phyloP scores from a whole-genome alignment of 352 stramenopile genomes.

The Pythium insidiosum region DNA sequence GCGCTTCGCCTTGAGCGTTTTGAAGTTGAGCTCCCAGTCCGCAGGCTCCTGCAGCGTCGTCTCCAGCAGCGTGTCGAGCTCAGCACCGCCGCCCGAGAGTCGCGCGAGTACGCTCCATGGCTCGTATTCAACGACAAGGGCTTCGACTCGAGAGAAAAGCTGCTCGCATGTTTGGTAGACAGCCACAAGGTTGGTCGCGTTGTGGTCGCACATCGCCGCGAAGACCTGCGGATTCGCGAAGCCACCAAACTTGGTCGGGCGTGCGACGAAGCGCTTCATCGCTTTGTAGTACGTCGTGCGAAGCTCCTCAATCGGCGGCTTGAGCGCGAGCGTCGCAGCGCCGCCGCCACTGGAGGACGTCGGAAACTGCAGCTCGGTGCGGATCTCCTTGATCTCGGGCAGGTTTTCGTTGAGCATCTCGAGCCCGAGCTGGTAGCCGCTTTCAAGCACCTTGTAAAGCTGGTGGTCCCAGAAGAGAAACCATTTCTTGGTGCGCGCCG shows the following conservation, averaged over 20 bases:
- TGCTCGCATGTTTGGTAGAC: conserved; percentile 90
- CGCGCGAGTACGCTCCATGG: conserved; percentile 62
- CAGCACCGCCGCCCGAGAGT: conserved; percentile 31
- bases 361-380: conserved; percentile 69
- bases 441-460: conserved; percentile 93
- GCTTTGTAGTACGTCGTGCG: conserved; percentile 92
- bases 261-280: conserved; percentile 93
- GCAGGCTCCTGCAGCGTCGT: conserved; percentile 43
- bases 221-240: conserved; percentile 87
- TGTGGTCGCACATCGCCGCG: conserved; percentile 82
- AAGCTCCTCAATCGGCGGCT: conserved; percentile 90
- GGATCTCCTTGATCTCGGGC: conserved; percentile 84
- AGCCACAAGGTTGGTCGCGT: conserved; percentile 74
- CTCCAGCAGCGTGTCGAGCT: conserved; percentile 83
- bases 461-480: conserved; percentile 93
- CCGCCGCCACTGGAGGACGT: not conserved
- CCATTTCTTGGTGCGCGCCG: conserved; percentile 84
- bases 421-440: conserved; percentile 90
- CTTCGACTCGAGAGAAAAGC: conserved; percentile 83
- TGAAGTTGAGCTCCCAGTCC: conserved; percentile 90
- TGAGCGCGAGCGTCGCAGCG: conserved; percentile 61
- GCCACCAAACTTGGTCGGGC: conserved; percentile 83
- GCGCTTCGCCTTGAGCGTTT: conserved; percentile 79
- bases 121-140: conserved; percentile 72
- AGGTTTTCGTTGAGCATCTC: conserved; percentile 93